A percentile compares a stretch with the other conserved stretches of the same genome.
Conservation (phyloP, 139 green algal genomes). For the Chlorella sp. region DNA sequence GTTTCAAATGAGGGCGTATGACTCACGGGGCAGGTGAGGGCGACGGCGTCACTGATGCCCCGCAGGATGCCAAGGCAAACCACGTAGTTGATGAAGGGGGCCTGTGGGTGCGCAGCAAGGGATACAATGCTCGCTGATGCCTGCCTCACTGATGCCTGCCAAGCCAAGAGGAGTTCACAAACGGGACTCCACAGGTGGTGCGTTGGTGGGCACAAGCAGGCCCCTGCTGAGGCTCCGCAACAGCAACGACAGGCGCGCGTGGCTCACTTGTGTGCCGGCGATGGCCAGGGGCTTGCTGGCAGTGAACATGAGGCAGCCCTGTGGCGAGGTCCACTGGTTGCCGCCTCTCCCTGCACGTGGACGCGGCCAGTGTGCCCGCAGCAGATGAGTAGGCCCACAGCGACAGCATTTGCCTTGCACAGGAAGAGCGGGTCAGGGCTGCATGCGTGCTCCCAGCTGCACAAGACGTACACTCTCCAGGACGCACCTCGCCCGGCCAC, state of each 20-base stretch:
- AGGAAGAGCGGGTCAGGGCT: neutral
- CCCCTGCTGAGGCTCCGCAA: neutral
- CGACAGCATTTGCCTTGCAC: neutral
- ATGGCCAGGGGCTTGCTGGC: slow-evolving; percentile 31
- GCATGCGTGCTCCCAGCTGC: too few relatives aligned
- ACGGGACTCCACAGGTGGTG: neutral
- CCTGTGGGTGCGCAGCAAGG: too few relatives aligned
- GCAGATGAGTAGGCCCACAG: neutral
- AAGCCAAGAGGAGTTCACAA: neutral
- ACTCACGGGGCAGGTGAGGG: slow-evolving; percentile 11
- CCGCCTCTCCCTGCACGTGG: slow-evolving; percentile 70
- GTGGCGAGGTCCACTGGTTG: slow-evolving; percentile 84
- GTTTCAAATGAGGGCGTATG: neutral
- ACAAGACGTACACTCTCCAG: too few relatives aligned
- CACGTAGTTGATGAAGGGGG: slow-evolving; percentile 95
- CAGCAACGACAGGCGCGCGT: neutral
- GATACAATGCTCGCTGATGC: too few relatives aligned
- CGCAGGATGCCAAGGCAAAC: slow-evolving; percentile 81
- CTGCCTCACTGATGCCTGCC: too few relatives aligned
- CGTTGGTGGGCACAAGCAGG: neutral
- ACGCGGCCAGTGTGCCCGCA: too few relatives aligned
- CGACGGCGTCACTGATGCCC: slow-evolving; percentile 47
- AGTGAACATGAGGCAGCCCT: slow-evolving; percentile 93
- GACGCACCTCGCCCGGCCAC: slow-evolving; percentile 54
- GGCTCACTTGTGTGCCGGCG: neutral